These are phyloP conservation scores for Begonia masoniana DNA, from an alignment of 306 rosid species.

Conservation along the genomic window DNA sequence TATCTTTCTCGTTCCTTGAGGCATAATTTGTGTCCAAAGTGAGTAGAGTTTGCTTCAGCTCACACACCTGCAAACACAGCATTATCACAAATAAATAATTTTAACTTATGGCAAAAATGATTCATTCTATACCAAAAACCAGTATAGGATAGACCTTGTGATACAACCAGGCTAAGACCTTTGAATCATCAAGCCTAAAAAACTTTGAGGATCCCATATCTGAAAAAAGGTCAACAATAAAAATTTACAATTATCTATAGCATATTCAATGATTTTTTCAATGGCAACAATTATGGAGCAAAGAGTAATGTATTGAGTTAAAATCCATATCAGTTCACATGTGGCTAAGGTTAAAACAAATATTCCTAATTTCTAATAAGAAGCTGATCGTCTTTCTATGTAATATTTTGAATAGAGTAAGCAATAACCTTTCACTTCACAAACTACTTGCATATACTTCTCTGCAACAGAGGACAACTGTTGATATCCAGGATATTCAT, in stretches of 20 bases:
- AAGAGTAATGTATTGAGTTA: too few relatives aligned
- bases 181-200: constrained; percentile 88
- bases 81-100: constrained; percentile 5
- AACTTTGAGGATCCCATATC: constrained; percentile 68
- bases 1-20: constrained; percentile 60
- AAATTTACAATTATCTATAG: background rate
- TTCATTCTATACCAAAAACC: too few relatives aligned
- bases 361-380: too few relatives aligned
- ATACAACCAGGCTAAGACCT: constrained; percentile 68
- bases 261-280: too few relatives aligned
- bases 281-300: too few relatives aligned
- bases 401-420: too few relatives aligned
- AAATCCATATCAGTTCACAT: too few relatives aligned
- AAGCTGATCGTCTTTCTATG: too few relatives aligned
- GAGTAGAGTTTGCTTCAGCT: constrained; percentile 55
- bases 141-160: constrained; percentile 41
- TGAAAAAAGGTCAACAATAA: constrained; percentile 18
- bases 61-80: constrained; percentile 45
- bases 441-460: constrained; percentile 72
- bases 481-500: constrained; percentile 77
- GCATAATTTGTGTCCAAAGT: constrained; percentile 81
- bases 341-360: too few relatives aligned
- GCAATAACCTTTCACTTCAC: constrained; percentile 61
- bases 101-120: constrained; percentile 1
- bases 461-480: constrained; percentile 49